Percentiles rank a stretch among this genome's conserved stretches.
These are phyloP conservation scores for Aspergillus carbonarius DNA, from an alignment of 2,329 filamentous ascomycete genomes.

Conservation along the genomic window DNA sequence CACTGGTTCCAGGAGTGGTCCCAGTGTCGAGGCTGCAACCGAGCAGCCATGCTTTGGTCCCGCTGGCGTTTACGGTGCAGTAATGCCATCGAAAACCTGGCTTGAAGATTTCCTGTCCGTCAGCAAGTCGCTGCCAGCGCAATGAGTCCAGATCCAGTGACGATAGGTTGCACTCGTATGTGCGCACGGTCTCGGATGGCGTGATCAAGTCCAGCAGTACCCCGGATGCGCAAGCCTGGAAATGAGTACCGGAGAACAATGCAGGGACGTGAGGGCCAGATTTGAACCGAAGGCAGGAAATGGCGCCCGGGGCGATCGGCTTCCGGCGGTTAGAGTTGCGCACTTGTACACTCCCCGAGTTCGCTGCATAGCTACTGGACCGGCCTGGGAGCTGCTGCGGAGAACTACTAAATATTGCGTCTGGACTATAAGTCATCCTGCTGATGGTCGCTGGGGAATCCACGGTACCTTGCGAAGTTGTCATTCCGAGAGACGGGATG, in stretches of 20 bases:
- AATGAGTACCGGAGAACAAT: slow-evolving; percentile 88
- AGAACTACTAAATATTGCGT: slow-evolving; percentile 36
- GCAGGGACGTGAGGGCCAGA: slow-evolving; percentile 82
- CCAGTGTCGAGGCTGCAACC: slow-evolving; percentile 77
- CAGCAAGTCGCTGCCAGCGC: slow-evolving; percentile 92
- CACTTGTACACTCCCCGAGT: slow-evolving; percentile 62
- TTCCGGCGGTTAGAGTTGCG: slow-evolving; percentile 52
- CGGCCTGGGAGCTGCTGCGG: slow-evolving; percentile 38
- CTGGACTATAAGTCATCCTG: slow-evolving; percentile 41
- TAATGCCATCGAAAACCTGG: slow-evolving; percentile 97
- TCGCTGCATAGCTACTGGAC: slow-evolving; percentile 67
- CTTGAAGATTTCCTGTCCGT: slow-evolving; percentile 90
- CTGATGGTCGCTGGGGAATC: slow-evolving; percentile 39
- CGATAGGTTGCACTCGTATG: slow-evolving; percentile 85
- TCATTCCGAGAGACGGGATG: slow-evolving; percentile 76
- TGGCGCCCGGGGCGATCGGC: slow-evolving; percentile 73
- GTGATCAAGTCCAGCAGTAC: slow-evolving; percentile 93
- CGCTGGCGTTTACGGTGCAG: slow-evolving; percentile 91
- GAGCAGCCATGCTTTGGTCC: slow-evolving; percentile 95
- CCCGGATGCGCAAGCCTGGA: slow-evolving; percentile 91
- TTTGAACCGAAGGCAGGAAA: slow-evolving; percentile 86
- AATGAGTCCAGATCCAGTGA: slow-evolving; percentile 82
- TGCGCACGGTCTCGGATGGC: slow-evolving; percentile 80
- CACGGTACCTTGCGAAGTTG: slow-evolving; percentile 58
- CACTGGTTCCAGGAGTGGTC: slow-evolving; percentile 66